Conservation (phyloP, 73 alveolate species). For the Stentor roeselii region DNA sequence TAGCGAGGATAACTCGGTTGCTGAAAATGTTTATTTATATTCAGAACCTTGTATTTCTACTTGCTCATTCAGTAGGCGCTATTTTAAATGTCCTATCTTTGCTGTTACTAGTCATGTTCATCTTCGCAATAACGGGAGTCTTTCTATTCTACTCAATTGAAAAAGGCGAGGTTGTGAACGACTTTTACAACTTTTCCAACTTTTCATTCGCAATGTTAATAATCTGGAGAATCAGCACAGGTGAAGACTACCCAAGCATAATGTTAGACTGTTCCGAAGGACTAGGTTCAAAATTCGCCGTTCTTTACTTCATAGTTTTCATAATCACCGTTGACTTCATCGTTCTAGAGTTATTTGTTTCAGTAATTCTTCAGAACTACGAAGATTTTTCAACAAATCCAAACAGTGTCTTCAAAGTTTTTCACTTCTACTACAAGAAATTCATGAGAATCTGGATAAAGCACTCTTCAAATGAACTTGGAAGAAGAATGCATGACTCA, state of each 20-base stretch:
- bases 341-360: slow-evolving; percentile 88
- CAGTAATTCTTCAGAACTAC: slow-evolving; percentile 90
- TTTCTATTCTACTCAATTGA: slow-evolving; percentile 66
- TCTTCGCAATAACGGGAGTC: slow-evolving; percentile 91
- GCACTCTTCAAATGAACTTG: slow-evolving; percentile 49
- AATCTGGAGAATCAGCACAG: slow-evolving; percentile 85
- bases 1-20: background rate
- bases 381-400: slow-evolving; percentile 87
- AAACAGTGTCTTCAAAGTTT: slow-evolving; percentile 84
- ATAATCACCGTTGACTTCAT: slow-evolving; percentile 54
- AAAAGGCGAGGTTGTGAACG: slow-evolving; percentile 50
- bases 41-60: slow-evolving; percentile 55
- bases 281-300: slow-evolving; percentile 45
- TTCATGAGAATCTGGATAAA: slow-evolving; percentile 87
- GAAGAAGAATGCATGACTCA: slow-evolving; percentile 55
- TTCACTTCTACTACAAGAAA: slow-evolving; percentile 62
- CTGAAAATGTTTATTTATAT: too few relatives aligned
- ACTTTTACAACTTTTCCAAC: slow-evolving; percentile 67
- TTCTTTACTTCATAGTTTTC: slow-evolving; percentile 43
- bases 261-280: slow-evolving; percentile 55
- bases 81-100: slow-evolving; percentile 86
- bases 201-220: slow-evolving; percentile 76
- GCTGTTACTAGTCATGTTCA: slow-evolving; percentile 82
- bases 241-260: slow-evolving; percentile 88
- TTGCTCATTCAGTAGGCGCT: slow-evolving; percentile 86